phyloP scores from a whole-genome alignment of 257 asterid species.

The Solanum rostratum region DNA sequence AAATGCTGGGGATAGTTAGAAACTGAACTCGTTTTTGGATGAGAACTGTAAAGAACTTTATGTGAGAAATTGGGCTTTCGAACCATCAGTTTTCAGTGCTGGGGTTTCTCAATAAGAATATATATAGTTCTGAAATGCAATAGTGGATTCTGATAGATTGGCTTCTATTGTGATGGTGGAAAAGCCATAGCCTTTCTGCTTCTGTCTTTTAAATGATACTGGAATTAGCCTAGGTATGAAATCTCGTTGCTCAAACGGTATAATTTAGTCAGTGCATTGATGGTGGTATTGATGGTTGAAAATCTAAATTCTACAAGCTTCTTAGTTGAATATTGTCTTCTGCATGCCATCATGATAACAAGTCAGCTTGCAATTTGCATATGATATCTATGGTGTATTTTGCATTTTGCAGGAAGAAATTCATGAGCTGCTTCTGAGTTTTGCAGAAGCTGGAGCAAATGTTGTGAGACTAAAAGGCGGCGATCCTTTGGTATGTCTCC shows the following conservation, averaged over 20 bases:
- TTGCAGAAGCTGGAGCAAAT: slow-evolving; percentile 93
- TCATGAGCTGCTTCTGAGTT: slow-evolving; percentile 87
- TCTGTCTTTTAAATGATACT: background rate
- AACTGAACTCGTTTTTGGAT: background rate
- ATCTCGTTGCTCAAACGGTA: background rate
- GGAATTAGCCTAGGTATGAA: background rate
- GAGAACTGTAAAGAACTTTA: background rate
- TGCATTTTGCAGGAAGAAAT: slow-evolving; percentile 68
- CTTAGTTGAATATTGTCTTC: background rate
- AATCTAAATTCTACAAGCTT: background rate
- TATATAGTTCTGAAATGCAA: background rate
- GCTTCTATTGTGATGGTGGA: background rate
- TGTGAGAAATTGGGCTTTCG: background rate
- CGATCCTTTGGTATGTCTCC: slow-evolving; percentile 70
- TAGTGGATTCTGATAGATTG: background rate
- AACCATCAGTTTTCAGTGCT: background rate
- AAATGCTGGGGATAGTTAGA: background rate
- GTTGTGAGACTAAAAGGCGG: slow-evolving; percentile 99
- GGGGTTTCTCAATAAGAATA: background rate
- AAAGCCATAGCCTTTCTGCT: background rate
- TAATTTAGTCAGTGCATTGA: background rate
- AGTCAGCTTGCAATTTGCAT: background rate
- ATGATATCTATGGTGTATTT: background rate
- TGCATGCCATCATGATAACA: background rate
- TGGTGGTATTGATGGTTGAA: background rate